Evolutionary conservation across 2,329 filamentous ascomycete species (phyloP), one percentile per base, ranked within the genome.

Genomic region (Cryphonectria japonica): DNA sequence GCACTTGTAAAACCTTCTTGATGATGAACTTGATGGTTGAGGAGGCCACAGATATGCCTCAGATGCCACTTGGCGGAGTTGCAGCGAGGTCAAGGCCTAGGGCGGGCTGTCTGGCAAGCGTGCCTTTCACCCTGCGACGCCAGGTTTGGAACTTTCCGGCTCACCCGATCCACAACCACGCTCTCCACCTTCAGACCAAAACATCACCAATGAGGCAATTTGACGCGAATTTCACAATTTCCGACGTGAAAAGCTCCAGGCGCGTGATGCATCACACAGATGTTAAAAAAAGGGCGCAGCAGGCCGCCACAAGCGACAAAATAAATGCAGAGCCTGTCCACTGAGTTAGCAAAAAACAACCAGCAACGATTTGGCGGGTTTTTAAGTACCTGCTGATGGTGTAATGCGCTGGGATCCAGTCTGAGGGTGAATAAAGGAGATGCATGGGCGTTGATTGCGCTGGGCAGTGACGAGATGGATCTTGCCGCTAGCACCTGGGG

Each of bases 91-190:
- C 54, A 65, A 65, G 37, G 63, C 37, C 57, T 60, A 41, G 61
- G 68, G 61, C 43, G 16, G 66, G 67, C 63, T 73, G 69, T 57
- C 70, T 62, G 61, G 34, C 32, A 46, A 72, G 68, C 70, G 66
- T 73, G 69, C 68, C 67, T 54, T 69, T 71, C 62, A 65, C 52
- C 54, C 69, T 69, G 69, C 71, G 63, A 63, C 22, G 63, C 57
- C 60, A 68, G n/a, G 16, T 7, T 41, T 66, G 67, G 32, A 59
- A 63, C 43, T 62, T 29, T 43, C 60, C 67, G 67, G 59, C 59
- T 59, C 64, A 46, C 59, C 39, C 66, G 70, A 73, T 69, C 71
- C 69, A 71, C 71, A 69, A 59, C 69, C 62, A 66, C 66, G 62
- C 67, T 43, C 46, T 66, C 57, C 43, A 34, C 57, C 61, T 63